Conservation (phyloP, 352 stramenopile genomes). For the Phytophthora vignae region DNA sequence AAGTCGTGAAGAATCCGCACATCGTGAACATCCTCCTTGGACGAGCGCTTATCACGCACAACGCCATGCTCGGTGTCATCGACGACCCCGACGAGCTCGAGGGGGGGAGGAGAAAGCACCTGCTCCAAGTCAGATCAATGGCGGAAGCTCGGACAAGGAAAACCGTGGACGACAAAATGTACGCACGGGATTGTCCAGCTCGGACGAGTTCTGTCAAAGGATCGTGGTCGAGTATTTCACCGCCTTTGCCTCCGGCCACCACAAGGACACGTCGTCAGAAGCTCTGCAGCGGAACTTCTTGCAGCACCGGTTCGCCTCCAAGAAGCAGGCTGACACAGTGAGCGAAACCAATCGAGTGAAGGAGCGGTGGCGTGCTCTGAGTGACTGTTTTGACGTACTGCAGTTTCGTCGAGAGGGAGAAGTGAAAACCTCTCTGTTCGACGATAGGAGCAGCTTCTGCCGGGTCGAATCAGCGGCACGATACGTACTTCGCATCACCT, state of each 20-base stretch:
- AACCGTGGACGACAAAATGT: neutral
- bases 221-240: constrained; percentile 25
- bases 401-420: neutral
- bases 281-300: constrained; percentile 1
- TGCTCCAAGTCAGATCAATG: neutral
- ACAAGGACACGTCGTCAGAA: neutral
- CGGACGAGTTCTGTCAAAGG: constrained; percentile 18
- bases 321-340: too few species aligned
- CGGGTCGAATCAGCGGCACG: neutral
- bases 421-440: neutral
- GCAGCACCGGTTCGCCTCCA: neutral
- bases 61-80: constrained; percentile 25
- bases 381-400: neutral
- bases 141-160: neutral
- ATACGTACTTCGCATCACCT: constrained; percentile 4
- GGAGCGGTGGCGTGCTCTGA: neutral
- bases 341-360: neutral
- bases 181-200: neutral
- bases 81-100: neutral
- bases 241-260: constrained; percentile 18
- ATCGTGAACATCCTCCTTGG: constrained; percentile 27
- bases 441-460: neutral
- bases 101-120: constrained; percentile 19
- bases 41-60: constrained; percentile 29
- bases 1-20: constrained; percentile 21